Evolutionary conservation across 2,329 filamentous ascomycete genomes (phyloP).

Genomic region (Fusarium pininemorale): DNA sequence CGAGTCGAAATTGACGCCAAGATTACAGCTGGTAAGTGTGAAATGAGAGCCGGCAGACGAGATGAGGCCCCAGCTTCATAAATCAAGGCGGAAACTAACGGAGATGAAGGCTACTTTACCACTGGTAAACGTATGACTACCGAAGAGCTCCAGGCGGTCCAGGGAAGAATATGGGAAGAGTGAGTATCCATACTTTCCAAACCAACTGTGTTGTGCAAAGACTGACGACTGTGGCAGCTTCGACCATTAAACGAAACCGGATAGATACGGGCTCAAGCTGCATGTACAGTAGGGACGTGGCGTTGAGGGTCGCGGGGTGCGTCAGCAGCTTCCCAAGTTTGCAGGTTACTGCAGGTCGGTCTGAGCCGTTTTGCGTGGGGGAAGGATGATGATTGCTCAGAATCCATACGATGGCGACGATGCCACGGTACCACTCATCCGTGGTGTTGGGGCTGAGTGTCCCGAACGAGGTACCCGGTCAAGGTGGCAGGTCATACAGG

Average conservation of each 20-base stretch:
- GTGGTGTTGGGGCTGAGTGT: conserved; percentile 32
- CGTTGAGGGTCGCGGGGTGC: conserved; percentile 27
- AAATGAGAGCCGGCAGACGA: background rate
- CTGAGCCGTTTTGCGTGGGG: conserved; percentile 36
- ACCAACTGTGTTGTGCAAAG: conserved; percentile 1
- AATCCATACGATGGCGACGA: conserved; percentile 35
- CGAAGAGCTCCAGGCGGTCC: conserved; percentile 84
- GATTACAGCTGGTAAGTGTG: conserved; percentile 85
- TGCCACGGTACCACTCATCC: conserved; percentile 37
- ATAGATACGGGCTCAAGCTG: conserved; percentile 11
- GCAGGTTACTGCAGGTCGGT: conserved; percentile 38
- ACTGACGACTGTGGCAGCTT: conserved; percentile 48
- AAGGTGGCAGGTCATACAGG: conserved; percentile 21
- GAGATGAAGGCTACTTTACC: conserved; percentile 74
- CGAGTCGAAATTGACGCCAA: conserved; percentile 99
- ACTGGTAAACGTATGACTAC: conserved; percentile 89
- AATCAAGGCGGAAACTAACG: conserved; percentile 32
- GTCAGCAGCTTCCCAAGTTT: conserved; percentile 37
- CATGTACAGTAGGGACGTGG: conserved; percentile 4
- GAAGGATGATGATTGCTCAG: conserved; percentile 37
- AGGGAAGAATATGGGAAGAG: conserved; percentile 93
- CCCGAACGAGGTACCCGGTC: conserved; percentile 39
- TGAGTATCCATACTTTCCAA: conserved; percentile 46
- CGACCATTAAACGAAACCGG: conserved; percentile 48
- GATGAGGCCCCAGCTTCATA: background rate